Base-by-base conservation (phyloP, 805 yeast genomes). In the Lipomyces orientalis region DNA sequence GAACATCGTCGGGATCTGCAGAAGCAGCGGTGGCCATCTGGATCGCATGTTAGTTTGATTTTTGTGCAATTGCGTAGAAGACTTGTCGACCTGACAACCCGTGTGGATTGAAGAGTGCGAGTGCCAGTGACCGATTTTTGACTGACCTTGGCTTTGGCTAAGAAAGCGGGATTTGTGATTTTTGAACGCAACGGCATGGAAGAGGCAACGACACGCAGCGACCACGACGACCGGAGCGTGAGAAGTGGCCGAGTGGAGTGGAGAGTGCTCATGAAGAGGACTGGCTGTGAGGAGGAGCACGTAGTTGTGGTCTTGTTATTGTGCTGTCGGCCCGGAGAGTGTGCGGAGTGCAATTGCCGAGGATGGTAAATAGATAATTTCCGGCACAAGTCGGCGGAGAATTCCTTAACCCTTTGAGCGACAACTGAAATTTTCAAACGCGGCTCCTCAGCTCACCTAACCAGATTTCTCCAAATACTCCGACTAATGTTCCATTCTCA, bases 1-100 rank as follows among this genome's bases (percentile, higher is more conserved):
- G 81, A 25, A 90, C 95, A 69, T 88, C 91, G 64, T 81, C 81
- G 10, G 60, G 63, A 14, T 52, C 67, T 16, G 39, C 51, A 12
- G 57, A 35, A 3, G 65, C 51, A 14, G 62, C 60, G 34, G 61
- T 34, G 4, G 67, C 54, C 62, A 59, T 59, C 62, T 59, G 25
- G 49, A 34, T n/a, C 16, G 16, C 4, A 12, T 31, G 43, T 56
- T 31, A 31, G 59, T 31, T 31, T 22, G 10, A 19, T 35, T 31
- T 5, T 9, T 56, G 9, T 29, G 22, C 6, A 56, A 33, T 5
- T n/a, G 58, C 19, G 7, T 52, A 2, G 16, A 31, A 1, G 2
- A 52, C 8, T 52, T 25, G 56, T 9, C 8, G 14, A 12, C 19
- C 14, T 7, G 31, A 14, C 14, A 2, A 2, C 6, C n/a, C 34